Evolutionary conservation across 257 asterid genomes (phyloP), one percentile per base, ranked within the genome.

Genomic region (Gynochthodes officinalis): DNA sequence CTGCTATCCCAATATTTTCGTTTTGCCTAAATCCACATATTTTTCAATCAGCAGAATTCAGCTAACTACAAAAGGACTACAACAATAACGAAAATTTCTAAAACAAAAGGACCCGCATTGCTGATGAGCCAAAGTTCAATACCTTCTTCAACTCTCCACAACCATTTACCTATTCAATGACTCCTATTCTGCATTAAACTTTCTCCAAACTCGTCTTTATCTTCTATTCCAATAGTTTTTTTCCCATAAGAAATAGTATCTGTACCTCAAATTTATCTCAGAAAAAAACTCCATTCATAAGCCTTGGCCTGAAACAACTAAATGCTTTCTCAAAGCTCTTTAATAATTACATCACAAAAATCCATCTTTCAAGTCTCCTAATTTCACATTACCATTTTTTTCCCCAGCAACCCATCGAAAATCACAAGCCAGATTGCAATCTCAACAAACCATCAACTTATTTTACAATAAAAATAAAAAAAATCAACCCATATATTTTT

Each of bases 361-460:
- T 32, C 55, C 14, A 46, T 65, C 32, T 54, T n/a, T 15, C 62
- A 10, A 23, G 23, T 63, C 19, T 35, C 49, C 28, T 18, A 63
- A 63, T 63, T 30, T 49, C 19, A 16, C 67, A 60, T 5, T 5
- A 32, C 42, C 21, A 32, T 25, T n/a, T n/a, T 11, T 32, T 21
- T 28, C 42, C 23, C 35, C 14, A 25, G 52, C 3, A 71, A 64
- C 57, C 46, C 46, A 63, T 9, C 68, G 70, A 23, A 13, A 66
- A 40, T n/a, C 13, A 50, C 64, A 54, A 49, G 60, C 66, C 73
- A 28, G 23, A 57, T 42, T 57, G 37, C 40, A 57, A 64, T 55
- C 55, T 35, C 23, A 43, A 15, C 37, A 4, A 60, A 72, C 54
- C 59, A 28, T 48, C 44, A 28, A 35, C n/a, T 64, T 25, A 16